These are phyloP conservation scores for Dipteronia dyeriana DNA, from an alignment of 345 rosid species.

Conservation along the genomic window DNA sequence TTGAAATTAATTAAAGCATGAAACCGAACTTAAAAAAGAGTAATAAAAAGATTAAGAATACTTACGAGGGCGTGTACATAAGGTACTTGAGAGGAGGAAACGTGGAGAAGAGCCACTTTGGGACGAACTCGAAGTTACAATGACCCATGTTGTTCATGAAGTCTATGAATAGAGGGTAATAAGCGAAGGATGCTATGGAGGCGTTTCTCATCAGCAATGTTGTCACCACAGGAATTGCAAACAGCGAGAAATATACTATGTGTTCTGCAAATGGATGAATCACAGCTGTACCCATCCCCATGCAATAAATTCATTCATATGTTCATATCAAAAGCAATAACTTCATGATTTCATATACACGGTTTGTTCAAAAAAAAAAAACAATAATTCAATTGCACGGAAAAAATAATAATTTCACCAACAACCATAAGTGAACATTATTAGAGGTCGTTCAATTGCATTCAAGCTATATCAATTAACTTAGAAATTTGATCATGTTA, in stretches of 20 bases:
- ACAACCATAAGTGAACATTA: too few relatives aligned
- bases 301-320: background rate
- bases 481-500: too few relatives aligned
- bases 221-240: slow-evolving; percentile 35
- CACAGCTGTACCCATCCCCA: slow-evolving; percentile 40
- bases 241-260: slow-evolving; percentile 37
- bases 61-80: slow-evolving; percentile 64
- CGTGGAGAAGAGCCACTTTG: slow-evolving; percentile 37
- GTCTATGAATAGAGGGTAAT: slow-evolving; percentile 40
- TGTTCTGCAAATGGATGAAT: slow-evolving; percentile 56
- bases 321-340: too few relatives aligned
- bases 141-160: slow-evolving; percentile 59
- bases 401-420: too few relatives aligned
- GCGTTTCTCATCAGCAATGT: slow-evolving; percentile 14
- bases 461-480: too few relatives aligned
- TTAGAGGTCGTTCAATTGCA: too few relatives aligned
- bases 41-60: background rate
- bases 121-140: slow-evolving; percentile 62
- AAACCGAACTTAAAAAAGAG: background rate
- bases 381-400: too few relatives aligned
- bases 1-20: too few relatives aligned
- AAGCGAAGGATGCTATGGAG: slow-evolving; percentile 13
- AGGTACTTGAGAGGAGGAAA: slow-evolving; percentile 56
- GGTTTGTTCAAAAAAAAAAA: too few relatives aligned
- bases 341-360: too few relatives aligned